Base-by-base conservation (phyloP, 116 monocot species). In the Posidonia oceanica region DNA sequence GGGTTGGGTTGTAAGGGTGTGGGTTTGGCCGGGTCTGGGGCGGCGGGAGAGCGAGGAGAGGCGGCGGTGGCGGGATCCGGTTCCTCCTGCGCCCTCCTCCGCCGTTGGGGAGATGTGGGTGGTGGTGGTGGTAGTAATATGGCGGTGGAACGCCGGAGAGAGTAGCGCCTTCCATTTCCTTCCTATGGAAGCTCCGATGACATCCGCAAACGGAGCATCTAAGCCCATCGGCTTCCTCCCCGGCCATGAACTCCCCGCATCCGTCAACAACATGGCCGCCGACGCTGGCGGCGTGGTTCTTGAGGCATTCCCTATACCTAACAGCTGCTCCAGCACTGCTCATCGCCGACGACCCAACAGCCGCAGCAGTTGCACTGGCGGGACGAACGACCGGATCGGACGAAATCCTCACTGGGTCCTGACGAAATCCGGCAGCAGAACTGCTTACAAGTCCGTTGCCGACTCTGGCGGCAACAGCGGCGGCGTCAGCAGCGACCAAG, bases 141-240 rank as follows among this genome's bases (percentile, higher is more conserved):
- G 69, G 29, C 21, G 56, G 54, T 38, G 56, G 37, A 38, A 36
- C 37, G 53, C 14, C n/a, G 69, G 56, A 7, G 36, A 14, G 22
- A 7, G 16, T 38, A 0, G 21, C 15, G 54, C 69, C 69, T 54
- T 81, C 79, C 41, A 66, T 79, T 60, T 82, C 76, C 42, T 75
- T 75, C 3, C 84, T 80, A 69, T 93, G 93, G 71, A 93, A 93
- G 80, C 81, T 94, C 59, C 94, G 81, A 76, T 94, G 94, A 78
- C 94, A 94, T 0, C 90, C 87, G 67, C 94, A 94, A 12, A 90
- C 90, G 3, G 87, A 87, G 64, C 94, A 94, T 21, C 53, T 68
- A 71, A 94, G 71, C 5, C 83, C 83, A 36, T 61, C 83, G 18
- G 38, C 5, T n/a, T 52, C 64, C n/a, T 8, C 22, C 15, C 64